These are phyloP conservation scores for Cyphellophora europaea DNA, from an alignment of 2,329 filamentous ascomycete genomes.

Conservation along the genomic window DNA sequence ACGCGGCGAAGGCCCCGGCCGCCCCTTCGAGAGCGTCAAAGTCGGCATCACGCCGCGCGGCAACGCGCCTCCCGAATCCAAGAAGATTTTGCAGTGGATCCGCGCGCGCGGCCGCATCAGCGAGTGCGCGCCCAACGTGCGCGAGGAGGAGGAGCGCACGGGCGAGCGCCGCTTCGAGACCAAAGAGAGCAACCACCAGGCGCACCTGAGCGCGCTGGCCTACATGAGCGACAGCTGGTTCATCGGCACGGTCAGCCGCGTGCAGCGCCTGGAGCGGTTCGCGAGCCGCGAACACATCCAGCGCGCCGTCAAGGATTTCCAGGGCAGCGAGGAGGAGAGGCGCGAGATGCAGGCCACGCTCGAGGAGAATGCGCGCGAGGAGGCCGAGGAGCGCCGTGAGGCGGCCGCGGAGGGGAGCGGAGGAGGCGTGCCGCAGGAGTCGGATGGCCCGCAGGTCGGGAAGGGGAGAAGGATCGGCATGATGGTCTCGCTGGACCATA, in stretches of 20 bases:
- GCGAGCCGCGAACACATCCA: constrained; percentile 40
- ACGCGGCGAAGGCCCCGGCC: constrained; percentile 3
- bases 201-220: constrained; percentile 64
- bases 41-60: constrained; percentile 30
- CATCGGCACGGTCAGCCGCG: constrained; percentile 75
- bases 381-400: constrained; percentile 28
- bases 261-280: constrained; percentile 73
- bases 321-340: constrained; percentile 33
- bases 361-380: constrained; percentile 33
- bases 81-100: constrained; percentile 52
- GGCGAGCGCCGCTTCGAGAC: constrained; percentile 9
- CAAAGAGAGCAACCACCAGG: constrained; percentile 18
- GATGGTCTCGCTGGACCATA: constrained; percentile 43
- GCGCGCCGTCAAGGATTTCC: constrained; percentile 28
- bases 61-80: constrained; percentile 38
- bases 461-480: constrained; percentile 28
- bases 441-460: background rate
- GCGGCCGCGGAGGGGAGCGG: constrained; percentile 17
- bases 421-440: background rate
- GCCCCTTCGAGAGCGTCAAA: constrained; percentile 32
- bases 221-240: constrained; percentile 94
- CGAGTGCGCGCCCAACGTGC: constrained; percentile 16
- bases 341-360: constrained; percentile 29
- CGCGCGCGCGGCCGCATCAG: constrained; percentile 25
- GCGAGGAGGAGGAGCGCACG: constrained; percentile 11